Evolutionary conservation across 2,329 filamentous ascomycete species (phyloP).

Genomic region (Pseudopithomyces chartarum): DNA sequence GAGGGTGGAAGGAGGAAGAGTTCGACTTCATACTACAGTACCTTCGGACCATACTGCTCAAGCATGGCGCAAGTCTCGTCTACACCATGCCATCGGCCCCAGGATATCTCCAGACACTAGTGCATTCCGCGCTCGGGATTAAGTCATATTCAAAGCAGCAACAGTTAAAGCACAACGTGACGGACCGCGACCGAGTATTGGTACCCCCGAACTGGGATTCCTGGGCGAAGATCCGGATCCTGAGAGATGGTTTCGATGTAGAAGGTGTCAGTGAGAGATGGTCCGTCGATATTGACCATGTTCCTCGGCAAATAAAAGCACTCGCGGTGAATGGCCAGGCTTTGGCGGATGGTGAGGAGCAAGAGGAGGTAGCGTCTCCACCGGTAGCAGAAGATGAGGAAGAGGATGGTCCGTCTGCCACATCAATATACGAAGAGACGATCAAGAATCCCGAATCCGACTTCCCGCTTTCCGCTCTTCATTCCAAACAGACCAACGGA

Average conservation of each 20-base stretch:
- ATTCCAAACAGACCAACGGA: slow-evolving; percentile 50
- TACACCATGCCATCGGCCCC: slow-evolving; percentile 58
- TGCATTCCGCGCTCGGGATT: slow-evolving; percentile 86
- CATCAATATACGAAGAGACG: slow-evolving; percentile 76
- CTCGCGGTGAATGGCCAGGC: slow-evolving; percentile 28
- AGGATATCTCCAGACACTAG: slow-evolving; percentile 76
- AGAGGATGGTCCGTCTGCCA: slow-evolving; percentile 60
- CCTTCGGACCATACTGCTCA: slow-evolving; percentile 84
- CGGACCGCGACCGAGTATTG: slow-evolving; percentile 91
- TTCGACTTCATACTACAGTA: slow-evolving; percentile 97
- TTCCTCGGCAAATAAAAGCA: slow-evolving; percentile 32
- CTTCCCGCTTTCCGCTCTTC: slow-evolving; percentile 40
- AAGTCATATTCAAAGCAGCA: slow-evolving; percentile 71
- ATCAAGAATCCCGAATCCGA: slow-evolving; percentile 74
- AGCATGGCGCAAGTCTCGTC: slow-evolving; percentile 65
- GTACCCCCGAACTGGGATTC: slow-evolving; percentile 98
- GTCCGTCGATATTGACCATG: slow-evolving; percentile 77
- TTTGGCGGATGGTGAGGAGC: slow-evolving; percentile 17
- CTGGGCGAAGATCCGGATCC: slow-evolving; percentile 93
- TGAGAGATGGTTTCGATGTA: slow-evolving; percentile 90
- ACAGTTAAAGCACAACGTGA: slow-evolving; percentile 70
- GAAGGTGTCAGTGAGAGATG: slow-evolving; percentile 84
- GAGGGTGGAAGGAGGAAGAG: slow-evolving; percentile 92
- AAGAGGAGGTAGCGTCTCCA: slow-evolving; percentile 14
- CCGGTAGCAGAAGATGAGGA: slow-evolving; percentile 17